These are phyloP conservation scores for Camelina hispida DNA, from an alignment of 345 rosid species.

Conservation along the genomic window DNA sequence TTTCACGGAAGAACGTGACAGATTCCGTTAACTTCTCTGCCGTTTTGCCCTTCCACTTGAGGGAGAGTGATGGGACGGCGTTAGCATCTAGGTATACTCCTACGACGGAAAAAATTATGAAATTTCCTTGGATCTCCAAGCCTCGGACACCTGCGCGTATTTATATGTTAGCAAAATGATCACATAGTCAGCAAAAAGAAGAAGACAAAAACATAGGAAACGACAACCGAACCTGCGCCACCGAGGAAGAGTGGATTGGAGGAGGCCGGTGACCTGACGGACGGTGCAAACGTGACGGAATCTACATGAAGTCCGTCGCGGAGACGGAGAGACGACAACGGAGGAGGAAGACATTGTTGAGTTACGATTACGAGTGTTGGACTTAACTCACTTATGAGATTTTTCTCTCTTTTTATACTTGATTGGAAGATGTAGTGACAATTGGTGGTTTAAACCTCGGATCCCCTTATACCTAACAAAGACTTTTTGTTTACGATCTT, in stretches of 20 bases:
- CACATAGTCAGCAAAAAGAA: neutral
- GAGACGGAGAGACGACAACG: neutral
- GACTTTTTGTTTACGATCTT: too few relatives aligned
- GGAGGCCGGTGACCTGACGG: conserved; percentile 75
- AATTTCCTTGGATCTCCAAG: conserved; percentile 57
- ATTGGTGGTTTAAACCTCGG: too few relatives aligned
- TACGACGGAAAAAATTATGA: conserved; percentile 75
- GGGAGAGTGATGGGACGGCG: conserved; percentile 59
- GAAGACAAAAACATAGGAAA: neutral
- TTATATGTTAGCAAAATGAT: conserved; percentile 3
- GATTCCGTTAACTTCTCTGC: conserved; percentile 61
- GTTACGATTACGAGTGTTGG: conserved; percentile 33
- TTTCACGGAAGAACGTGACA: conserved; percentile 70
- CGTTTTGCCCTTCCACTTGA: conserved; percentile 73
- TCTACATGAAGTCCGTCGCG: conserved; percentile 60
- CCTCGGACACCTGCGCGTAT: conserved; percentile 53
- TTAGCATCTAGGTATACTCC: conserved; percentile 73
- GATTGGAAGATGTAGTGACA: too few relatives aligned
- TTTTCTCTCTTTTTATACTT: too few relatives aligned
- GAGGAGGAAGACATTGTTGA: conserved; percentile 34
- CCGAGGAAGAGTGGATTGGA: conserved; percentile 69
- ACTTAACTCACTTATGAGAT: too few relatives aligned
- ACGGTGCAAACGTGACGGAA: conserved; percentile 54
- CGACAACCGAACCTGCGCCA: conserved; percentile 65
- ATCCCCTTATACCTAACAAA: too few relatives aligned